Percentiles rank a stretch among this genome's conserved stretches.
These are phyloP conservation scores for Phytophthora sp. DNA, from an alignment of 352 stramenopile genomes.

Conservation along the genomic window DNA sequence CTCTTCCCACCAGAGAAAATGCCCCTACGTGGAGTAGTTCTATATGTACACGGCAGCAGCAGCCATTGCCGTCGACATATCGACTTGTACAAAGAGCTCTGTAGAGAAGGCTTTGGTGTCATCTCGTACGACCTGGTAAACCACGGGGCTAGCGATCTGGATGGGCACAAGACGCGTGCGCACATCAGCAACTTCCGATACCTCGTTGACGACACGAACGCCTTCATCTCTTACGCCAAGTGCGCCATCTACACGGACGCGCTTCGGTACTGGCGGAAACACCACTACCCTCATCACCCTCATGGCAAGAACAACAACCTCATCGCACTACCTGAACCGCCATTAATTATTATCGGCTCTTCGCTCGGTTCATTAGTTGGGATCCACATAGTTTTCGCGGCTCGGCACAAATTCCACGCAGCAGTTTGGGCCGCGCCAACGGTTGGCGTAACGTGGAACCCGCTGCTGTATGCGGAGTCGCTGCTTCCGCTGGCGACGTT, in stretches of 20 bases:
- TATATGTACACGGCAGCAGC: slow-evolving; percentile 54
- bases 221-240: slow-evolving; percentile 52
- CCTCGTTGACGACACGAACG: slow-evolving; percentile 60
- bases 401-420: slow-evolving; percentile 54
- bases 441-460: slow-evolving; percentile 56
- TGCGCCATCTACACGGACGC: slow-evolving; percentile 36
- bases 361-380: slow-evolving; percentile 65
- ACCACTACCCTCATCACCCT: slow-evolving; percentile 24
- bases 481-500: slow-evolving; percentile 47
- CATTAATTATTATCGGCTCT: slow-evolving; percentile 63
- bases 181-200: slow-evolving; percentile 48
- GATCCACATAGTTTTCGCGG: slow-evolving; percentile 57
- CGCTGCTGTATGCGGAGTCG: slow-evolving; percentile 42
- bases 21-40: slow-evolving; percentile 48
- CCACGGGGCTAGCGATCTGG: slow-evolving; percentile 55
- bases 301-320: slow-evolving; percentile 21
- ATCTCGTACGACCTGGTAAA: slow-evolving; percentile 56
- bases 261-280: slow-evolving; percentile 34
- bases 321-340: slow-evolving; percentile 27
- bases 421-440: slow-evolving; percentile 56
- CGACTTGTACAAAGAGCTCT: slow-evolving; percentile 52
- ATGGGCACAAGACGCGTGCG: slow-evolving; percentile 40
- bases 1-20: slow-evolving; percentile 41
- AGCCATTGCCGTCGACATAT: slow-evolving; percentile 53
- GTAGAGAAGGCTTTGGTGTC: slow-evolving; percentile 49